Evolutionary conservation across 2,329 filamentous ascomycete genomes (phyloP).

Genomic region (Monilinia polystroma): DNA sequence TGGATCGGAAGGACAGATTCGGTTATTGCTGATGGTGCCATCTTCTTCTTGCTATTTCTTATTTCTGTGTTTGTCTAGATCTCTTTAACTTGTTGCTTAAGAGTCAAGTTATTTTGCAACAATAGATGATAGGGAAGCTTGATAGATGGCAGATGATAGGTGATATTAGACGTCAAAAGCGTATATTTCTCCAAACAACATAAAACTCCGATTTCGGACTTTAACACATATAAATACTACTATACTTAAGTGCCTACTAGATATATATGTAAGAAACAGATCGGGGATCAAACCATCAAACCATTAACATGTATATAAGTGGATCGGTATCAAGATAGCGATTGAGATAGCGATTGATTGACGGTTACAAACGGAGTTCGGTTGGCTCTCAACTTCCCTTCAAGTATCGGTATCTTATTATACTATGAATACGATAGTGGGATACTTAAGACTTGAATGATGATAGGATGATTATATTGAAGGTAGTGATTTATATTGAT

Average conservation of each 20-base stretch:
- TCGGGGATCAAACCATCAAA: too few relatives aligned
- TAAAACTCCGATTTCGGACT: neutral
- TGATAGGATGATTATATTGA: neutral
- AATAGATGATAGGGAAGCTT: neutral
- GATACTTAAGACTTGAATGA: neutral
- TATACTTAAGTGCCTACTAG: too few relatives aligned
- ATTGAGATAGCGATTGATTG: constrained; percentile 10
- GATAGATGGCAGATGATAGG: neutral
- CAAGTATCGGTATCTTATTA: too few relatives aligned
- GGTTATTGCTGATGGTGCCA: constrained; percentile 10
- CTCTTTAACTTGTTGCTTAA: too few relatives aligned
- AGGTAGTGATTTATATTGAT: neutral
- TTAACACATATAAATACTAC: neutral
- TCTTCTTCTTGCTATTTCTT: neutral
- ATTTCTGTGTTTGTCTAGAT: neutral
- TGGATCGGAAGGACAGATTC: neutral
- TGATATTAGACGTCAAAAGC: neutral
- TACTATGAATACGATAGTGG: constrained; percentile 5
- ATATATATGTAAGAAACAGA: too few relatives aligned
- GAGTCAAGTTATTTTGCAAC: neutral
- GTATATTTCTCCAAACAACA: neutral
- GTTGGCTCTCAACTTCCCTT: neutral
- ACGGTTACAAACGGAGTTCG: neutral
- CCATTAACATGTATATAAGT: too few relatives aligned
- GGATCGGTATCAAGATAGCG: constrained; percentile 1